Base-by-base conservation (phyloP, 1,284 basidiomycete species). In the Ustilago bromivora region DNA sequence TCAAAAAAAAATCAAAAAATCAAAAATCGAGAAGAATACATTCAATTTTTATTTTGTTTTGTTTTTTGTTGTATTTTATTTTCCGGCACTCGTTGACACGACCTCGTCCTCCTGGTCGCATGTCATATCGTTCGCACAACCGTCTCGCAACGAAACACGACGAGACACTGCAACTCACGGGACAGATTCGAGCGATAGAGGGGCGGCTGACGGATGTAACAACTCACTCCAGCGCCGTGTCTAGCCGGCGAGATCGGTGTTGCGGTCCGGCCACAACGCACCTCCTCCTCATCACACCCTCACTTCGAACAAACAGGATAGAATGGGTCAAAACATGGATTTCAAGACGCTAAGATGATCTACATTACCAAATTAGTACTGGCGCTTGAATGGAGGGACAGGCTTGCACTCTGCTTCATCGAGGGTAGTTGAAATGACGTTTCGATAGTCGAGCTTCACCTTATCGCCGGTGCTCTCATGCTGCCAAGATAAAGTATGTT, bases 371-470 rank as follows among this genome's bases (percentile, higher is more conserved):
- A 43, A 49, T 70, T 72, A 82, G 81, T 81, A 81, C 64, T 73
- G 75, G 9, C 81, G 81, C 77, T 83, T 82, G 76, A 84, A 84
- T 2, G 84, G 83, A 3, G 82, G 82, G 19, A 86, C 80, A 23
- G 87, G 77, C 86, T 89, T 96, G 92, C 95, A 98, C 89, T 99
- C 96, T 84, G 91, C 92, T 89, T 96, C 94, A 86, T 99, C 96
- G 40, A 99, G 90, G 36, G 97, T 99, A 57, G 87, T 90, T 82
- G 87, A 89, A 83, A 94, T 95, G 71, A 99, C 97, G 34, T 87
- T 87, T 78, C 97, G 93, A 89, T 98, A 99, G 83, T 91, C 90
- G 86, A 99, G 91, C 61, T 92, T 92, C 75, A 98, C 95, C 69
- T 95, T 91, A 23, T 95, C 94, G 23, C 77, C 71, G 17, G 69